Conservation (phyloP, 164 flowering plant genomes). For the Stephania japonica region DNA sequence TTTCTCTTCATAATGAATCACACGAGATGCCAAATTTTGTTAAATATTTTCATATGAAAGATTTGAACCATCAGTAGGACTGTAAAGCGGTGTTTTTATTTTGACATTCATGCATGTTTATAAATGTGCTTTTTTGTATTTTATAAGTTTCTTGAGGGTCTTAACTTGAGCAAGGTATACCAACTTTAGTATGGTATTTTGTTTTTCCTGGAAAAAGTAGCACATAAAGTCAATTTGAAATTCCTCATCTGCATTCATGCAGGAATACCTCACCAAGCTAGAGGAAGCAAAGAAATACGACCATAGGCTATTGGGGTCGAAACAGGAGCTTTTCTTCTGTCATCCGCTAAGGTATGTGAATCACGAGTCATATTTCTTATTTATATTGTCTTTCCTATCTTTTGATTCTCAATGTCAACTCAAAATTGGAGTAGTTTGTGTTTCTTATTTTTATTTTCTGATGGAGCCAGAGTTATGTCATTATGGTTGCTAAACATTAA, state of each 20-base stretch:
- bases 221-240: background rate
- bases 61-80: background rate
- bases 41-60: too few relatives aligned
- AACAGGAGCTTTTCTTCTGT: conserved; percentile 96
- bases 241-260: conserved; percentile 14
- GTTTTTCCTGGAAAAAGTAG: background rate
- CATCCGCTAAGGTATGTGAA: conserved; percentile 73
- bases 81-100: background rate
- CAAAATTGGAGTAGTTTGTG: background rate
- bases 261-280: conserved; percentile 60
- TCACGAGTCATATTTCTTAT: background rate
- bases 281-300: conserved; percentile 98
- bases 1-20: too few relatives aligned
- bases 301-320: conserved; percentile 69
- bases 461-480: too few relatives aligned
- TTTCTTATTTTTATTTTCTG: background rate
- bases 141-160: background rate
- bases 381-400: background rate
- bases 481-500: too few relatives aligned
- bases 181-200: background rate
- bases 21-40: too few relatives aligned
- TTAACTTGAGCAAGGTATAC: background rate
- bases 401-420: background rate
- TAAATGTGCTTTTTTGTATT: background rate
- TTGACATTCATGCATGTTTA: background rate